These are phyloP conservation scores for Durusdinium trenchii DNA, from an alignment of 73 alveolate species.

Conservation along the genomic window DNA sequence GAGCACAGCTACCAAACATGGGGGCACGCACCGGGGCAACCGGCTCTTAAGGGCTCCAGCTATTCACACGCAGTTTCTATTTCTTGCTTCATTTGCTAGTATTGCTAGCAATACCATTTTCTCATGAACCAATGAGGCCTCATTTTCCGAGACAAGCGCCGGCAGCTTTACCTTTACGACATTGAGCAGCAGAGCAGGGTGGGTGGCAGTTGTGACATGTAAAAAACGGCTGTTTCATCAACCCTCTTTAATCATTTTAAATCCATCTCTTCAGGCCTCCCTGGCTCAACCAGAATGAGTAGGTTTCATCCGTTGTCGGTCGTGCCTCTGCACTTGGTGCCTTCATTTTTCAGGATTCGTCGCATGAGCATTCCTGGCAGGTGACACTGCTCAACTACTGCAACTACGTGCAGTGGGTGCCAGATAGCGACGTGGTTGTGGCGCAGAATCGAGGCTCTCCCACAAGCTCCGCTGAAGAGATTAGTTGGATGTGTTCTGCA, in stretches of 20 bases:
- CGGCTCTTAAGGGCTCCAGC: too few species aligned
- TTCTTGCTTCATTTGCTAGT: too few species aligned
- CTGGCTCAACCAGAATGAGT: too few species aligned
- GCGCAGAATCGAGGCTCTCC: conserved; percentile 99
- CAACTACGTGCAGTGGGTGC: conserved; percentile 99
- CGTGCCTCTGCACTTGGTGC: not conserved
- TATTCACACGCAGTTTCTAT: too few species aligned
- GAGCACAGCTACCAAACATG: too few species aligned
- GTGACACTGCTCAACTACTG: conserved; percentile 99
- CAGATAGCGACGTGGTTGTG: conserved; percentile 99
- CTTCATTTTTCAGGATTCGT: not conserved
- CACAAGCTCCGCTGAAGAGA: not conserved
- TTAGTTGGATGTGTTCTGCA: not conserved
- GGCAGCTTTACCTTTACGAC: conserved; percentile 99
- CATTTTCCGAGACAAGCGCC: conserved; percentile 99
- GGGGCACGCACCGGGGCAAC: too few species aligned
- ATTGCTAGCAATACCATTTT: too few species aligned
- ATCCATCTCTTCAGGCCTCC: too few species aligned
- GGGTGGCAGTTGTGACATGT: not conserved
- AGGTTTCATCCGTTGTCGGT: not conserved
- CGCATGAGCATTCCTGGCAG: conserved; percentile 67
- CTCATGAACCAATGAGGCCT: too few species aligned
- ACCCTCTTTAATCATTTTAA: too few species aligned
- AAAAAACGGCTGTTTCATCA: not conserved
- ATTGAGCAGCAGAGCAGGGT: conserved; percentile 97